A percentile compares a stretch with the other conserved stretches of the same genome.
Conservation (phyloP, 371 early-diverging fungal species). For the Mucor irregularis region DNA sequence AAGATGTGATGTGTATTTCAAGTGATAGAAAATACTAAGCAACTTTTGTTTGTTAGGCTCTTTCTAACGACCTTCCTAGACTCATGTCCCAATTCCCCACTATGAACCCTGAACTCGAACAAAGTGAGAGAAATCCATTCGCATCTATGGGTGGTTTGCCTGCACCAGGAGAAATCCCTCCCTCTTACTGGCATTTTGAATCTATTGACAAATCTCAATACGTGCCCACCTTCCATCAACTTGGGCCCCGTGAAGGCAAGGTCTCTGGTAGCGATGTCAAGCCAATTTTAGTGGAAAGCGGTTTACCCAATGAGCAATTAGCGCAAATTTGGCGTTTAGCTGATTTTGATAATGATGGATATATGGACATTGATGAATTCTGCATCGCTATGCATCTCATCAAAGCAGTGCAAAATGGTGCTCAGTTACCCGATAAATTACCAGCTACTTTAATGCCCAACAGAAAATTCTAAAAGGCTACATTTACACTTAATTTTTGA, state of each 20-base stretch:
- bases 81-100: conserved; percentile 42
- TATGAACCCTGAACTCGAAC: conserved; percentile 35
- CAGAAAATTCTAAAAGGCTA: conserved; percentile 23
- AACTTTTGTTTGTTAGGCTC: conserved; percentile 11
- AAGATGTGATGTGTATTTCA: not conserved
- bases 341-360: conserved; percentile 72
- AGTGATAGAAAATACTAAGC: not conserved
- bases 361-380: conserved; percentile 68
- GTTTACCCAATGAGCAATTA: conserved; percentile 53
- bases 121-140: conserved; percentile 38
- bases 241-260: conserved; percentile 61
- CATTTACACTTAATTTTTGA: not conserved
- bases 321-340: conserved; percentile 71
- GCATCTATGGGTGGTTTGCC: conserved; percentile 2
- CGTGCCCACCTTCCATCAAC: conserved; percentile 11
- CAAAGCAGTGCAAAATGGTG: conserved; percentile 50
- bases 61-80: conserved; percentile 32
- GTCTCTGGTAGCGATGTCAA: conserved; percentile 57
- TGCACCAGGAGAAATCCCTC: conserved; percentile 23
- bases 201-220: conserved; percentile 46
- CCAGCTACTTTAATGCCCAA: conserved; percentile 38
- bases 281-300: conserved; percentile 58
- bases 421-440: conserved; percentile 50
- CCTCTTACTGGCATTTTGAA: conserved; percentile 48
- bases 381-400: conserved; percentile 65